phyloP scores from a whole-genome alignment of 371 early-diverging fungal species.

The Apophysomyces elegans region DNA sequence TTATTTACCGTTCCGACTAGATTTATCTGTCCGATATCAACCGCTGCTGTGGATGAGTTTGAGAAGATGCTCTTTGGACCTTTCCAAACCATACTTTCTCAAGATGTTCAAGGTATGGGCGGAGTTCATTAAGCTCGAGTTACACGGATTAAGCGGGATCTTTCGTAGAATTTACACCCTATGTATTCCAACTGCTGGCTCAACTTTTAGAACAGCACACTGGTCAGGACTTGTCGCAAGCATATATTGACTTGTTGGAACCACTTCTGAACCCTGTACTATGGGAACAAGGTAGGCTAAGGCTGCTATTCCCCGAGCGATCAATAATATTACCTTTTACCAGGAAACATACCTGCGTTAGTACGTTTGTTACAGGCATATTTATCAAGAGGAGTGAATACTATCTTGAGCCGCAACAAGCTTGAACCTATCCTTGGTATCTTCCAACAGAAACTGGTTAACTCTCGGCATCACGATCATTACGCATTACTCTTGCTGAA shows the following conservation, averaged over 20 bases:
- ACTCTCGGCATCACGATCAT: conserved; percentile 83
- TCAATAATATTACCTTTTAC: neutral
- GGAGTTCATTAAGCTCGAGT: neutral
- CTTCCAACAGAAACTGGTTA: conserved; percentile 87
- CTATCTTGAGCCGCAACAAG: conserved; percentile 64
- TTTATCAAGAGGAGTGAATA: conserved; percentile 73
- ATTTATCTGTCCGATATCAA: conserved; percentile 65
- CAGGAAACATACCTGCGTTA: conserved; percentile 92
- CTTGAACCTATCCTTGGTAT: conserved; percentile 91
- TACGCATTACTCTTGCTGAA: conserved; percentile 84
- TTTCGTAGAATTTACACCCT: conserved; percentile 88
- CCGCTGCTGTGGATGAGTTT: conserved; percentile 73
- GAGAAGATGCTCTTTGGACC: conserved; percentile 78
- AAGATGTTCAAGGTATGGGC: conserved; percentile 67
- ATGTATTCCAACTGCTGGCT: conserved; percentile 94
- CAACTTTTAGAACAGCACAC: conserved; percentile 82
- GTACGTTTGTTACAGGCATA: conserved; percentile 87
- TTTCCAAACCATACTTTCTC: conserved; percentile 90
- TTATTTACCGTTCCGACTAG: conserved; percentile 13
- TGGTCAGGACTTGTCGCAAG: conserved; percentile 66
- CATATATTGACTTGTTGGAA: conserved; percentile 73
- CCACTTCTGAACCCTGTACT: conserved; percentile 83
- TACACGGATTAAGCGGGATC: neutral
- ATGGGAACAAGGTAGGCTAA: conserved; percentile 80
- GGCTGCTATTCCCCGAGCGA: neutral